Evolutionary conservation across 139 green algal genomes (phyloP), one percentile per base, ranked within the genome.

Genomic region (Auxenochlorella pyrenoidosa): DNA sequence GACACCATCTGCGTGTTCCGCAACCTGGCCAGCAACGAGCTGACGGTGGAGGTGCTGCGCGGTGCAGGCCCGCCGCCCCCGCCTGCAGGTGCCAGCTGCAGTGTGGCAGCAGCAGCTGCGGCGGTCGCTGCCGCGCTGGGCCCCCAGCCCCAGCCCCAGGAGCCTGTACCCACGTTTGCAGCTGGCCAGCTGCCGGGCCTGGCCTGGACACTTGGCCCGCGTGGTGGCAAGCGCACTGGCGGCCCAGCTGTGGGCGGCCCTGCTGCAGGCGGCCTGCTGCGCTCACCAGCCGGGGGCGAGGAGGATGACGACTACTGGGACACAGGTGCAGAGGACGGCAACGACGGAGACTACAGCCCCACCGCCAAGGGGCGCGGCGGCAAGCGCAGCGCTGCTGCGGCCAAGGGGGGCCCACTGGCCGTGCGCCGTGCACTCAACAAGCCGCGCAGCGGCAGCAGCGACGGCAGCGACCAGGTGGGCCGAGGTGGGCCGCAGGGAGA

Each of bases 291-390:
- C 6, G 44, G 32, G 32, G 75, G 16, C 5, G 75, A 60, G 75
- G 75, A 65, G 28, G 44, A 40, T 30, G 44, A 54, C 36, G 19
- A 40, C 19, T 47, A 43, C 36, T 82, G 38, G n/a, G 75, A 43
- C 28, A 34, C n/a, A n/a, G 70, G 70, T 0, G 70, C 30, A 34
- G 28, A 21, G 5, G 32, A 16, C 34, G 34, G 70, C 70, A n/a
- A 76, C 70, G 70, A 76, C n/a, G 70, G 63, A 30, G 75, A 79
- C 73, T 79, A 79, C 73, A 79, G 73, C 73, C 73, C 73, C 73
- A 79, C 73, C 38, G 73, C 40, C 24, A 19, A 26, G 73, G n/a
- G 40, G 12, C 36, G 54, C 22, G 54, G 54, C 54, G 16, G 40
- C 40, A 79, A 79, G 36, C 73, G 40, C 38, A 22, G 40, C 36